Base-by-base conservation (phyloP, 306 rosid species). In the Pueraria montana region DNA sequence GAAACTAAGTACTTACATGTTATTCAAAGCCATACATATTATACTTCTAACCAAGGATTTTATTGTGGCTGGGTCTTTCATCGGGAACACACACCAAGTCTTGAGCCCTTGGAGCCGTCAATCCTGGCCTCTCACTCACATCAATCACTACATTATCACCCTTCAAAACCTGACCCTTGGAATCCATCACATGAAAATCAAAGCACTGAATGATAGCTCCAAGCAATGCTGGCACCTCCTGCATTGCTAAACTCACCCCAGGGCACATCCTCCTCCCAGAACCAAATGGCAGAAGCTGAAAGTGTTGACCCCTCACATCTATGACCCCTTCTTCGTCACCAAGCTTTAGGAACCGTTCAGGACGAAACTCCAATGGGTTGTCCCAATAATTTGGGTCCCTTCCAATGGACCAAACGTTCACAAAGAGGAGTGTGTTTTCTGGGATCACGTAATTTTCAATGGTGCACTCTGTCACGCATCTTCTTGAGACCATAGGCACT, bases 241-340 rank as follows among this genome's bases (percentile, higher is more conserved):
- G 85, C 85, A 83, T 80, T 9, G 82, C 84, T 13, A 86, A 43
- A 3, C 50, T 55, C 0, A 86, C 0, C 0, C 87, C 89, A 0
- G 90, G 89, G 67, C 91, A 90, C 0, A 59, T 69, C 64, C 93
- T 84, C 65, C 90, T 90, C 1, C 90, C 93, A 1, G 75, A 20
- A 3, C 93, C 91, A 34, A 90, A 90, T 1, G 91, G 89, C 30
- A 90, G 4, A 20, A 67, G 62, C 4, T 83, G 79, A 63, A 81
- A 88, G 20, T 82, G 61, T 0, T 73, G 82, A 0, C 87, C 90
- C 49, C 59, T 83, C 3, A 79, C 59, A 65, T 82, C 86, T 6
- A 58, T 2, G 8, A n/a, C n/a, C n/a, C n/a, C n/a, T n/a, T n/a
- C n/a, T n/a, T n/a, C n/a, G n/a, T n/a, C n/a, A n/a, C n/a, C n/a